Evolutionary conservation across 352 stramenopile species (phyloP).

Genomic region (Pythium monospermum): DNA sequence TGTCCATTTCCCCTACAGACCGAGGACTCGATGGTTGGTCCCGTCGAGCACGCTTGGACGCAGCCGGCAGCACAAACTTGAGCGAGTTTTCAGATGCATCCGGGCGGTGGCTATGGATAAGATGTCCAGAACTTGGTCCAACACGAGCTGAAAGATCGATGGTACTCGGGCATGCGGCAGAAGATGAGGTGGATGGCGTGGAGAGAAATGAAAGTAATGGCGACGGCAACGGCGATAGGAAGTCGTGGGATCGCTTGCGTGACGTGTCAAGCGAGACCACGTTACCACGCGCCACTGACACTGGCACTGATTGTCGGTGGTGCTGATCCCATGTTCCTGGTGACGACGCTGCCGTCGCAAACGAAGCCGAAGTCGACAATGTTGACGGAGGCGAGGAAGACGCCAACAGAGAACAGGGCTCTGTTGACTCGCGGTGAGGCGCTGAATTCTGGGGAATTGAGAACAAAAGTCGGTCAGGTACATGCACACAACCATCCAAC

Average conservation of each 20-base stretch:
- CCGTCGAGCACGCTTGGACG: slow-evolving; percentile 16
- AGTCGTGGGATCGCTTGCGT: slow-evolving; percentile 16
- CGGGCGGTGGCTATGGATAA: background rate
- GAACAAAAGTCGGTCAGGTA: background rate
- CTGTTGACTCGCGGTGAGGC: slow-evolving; percentile 5
- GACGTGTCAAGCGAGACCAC: background rate
- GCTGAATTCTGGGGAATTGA: slow-evolving; percentile 11
- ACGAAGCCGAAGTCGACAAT: too few relatives aligned
- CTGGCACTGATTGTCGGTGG: background rate
- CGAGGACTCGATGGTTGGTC: slow-evolving; percentile 12
- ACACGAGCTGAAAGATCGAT: slow-evolving; percentile 11
- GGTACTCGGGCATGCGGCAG: background rate
- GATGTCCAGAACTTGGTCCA: background rate
- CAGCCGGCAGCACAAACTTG: slow-evolving; percentile 18
- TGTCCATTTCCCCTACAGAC: slow-evolving; percentile 14
- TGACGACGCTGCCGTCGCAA: background rate
- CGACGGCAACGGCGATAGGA: slow-evolving; percentile 21
- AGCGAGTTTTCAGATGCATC: slow-evolving; percentile 15
- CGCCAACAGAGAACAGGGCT: background rate
- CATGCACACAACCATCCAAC: background rate
- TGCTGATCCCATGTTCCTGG: background rate
- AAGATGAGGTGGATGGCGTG: background rate
- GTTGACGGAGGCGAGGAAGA: too few relatives aligned
- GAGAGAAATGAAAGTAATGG: slow-evolving; percentile 20
- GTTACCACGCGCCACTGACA: background rate